Percentiles rank a stretch among this genome's conserved stretches.
These are phyloP conservation scores for Ustilago hordei DNA, from an alignment of 1,284 basidiomycete species.

Conservation along the genomic window DNA sequence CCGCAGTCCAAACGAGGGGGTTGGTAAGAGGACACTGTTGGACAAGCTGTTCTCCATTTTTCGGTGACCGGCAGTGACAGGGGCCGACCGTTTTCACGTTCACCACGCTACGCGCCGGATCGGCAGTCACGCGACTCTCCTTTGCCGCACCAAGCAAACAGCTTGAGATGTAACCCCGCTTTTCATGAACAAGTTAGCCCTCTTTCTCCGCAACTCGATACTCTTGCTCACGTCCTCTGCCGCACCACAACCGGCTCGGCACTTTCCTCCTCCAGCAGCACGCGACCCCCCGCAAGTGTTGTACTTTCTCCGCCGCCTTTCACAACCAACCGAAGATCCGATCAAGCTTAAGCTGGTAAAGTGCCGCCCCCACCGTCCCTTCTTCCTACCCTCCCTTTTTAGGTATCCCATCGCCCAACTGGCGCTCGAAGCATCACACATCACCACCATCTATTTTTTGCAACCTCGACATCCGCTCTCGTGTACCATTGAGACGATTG, in stretches of 20 bases:
- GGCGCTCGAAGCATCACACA: slow-evolving; percentile 13
- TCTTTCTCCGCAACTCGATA: neutral
- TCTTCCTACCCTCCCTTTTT: neutral
- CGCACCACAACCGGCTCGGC: neutral
- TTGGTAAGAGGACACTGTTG: too few species aligned
- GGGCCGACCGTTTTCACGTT: slow-evolving; percentile 31
- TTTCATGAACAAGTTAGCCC: slow-evolving; percentile 8
- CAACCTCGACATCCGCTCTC: slow-evolving; percentile 23
- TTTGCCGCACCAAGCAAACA: neutral
- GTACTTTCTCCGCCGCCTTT: slow-evolving; percentile 5
- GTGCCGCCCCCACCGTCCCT: slow-evolving; percentile 13
- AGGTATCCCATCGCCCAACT: slow-evolving; percentile 5
- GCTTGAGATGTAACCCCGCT: slow-evolving; percentile 5
- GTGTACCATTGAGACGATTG: slow-evolving; percentile 33
- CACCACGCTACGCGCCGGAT: neutral
- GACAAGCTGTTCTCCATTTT: too few species aligned
- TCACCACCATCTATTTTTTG: slow-evolving; percentile 7
- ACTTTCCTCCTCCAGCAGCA: slow-evolving; percentile 1
- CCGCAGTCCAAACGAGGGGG: too few species aligned
- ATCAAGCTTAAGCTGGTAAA: slow-evolving; percentile 17
- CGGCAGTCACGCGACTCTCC: neutral
- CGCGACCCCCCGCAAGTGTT: neutral
- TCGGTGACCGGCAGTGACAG: slow-evolving; percentile 7
- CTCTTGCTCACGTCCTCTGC: neutral
- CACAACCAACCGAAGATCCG: slow-evolving; percentile 4